These are phyloP conservation scores for Naematelia encephala DNA, from an alignment of 768 basidiomycete species.

Conservation along the genomic window DNA sequence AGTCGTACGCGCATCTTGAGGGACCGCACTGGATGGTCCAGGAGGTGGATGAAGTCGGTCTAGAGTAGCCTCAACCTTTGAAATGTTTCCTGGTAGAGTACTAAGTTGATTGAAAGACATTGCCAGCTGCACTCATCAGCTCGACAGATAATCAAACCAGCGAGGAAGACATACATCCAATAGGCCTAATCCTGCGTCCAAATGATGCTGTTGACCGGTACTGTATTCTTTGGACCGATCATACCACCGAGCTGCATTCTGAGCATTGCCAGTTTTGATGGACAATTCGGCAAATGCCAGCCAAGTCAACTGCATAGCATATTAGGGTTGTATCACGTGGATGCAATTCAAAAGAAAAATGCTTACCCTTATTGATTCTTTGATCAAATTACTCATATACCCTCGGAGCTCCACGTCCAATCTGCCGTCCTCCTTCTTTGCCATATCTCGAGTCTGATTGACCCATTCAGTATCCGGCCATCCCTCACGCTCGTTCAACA, in stretches of 20 bases:
- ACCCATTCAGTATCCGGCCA: slow-evolving; percentile 64
- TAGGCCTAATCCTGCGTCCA: slow-evolving; percentile 71
- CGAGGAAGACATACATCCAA: slow-evolving; percentile 48
- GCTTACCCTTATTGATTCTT: slow-evolving; percentile 88
- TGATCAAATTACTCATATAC: slow-evolving; percentile 95
- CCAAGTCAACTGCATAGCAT: slow-evolving; percentile 29
- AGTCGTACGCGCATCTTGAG: slow-evolving; percentile 30
- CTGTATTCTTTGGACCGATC: slow-evolving; percentile 92
- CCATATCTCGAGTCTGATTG: slow-evolving; percentile 64
- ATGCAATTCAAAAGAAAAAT: slow-evolving; percentile 28
- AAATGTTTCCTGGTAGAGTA: slow-evolving; percentile 77
- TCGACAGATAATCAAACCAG: neutral
- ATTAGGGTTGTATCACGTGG: neutral
- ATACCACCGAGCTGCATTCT: slow-evolving; percentile 70
- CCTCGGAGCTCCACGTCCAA: slow-evolving; percentile 92
- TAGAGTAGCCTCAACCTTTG: slow-evolving; percentile 89
- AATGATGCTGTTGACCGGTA: slow-evolving; percentile 82
- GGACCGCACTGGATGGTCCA: slow-evolving; percentile 5
- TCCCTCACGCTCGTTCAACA: slow-evolving; percentile 12
- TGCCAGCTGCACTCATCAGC: slow-evolving; percentile 12
- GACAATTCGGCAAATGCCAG: slow-evolving; percentile 81
- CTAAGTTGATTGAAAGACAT: slow-evolving; percentile 12
- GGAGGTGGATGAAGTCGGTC: slow-evolving; percentile 56
- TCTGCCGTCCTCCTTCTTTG: slow-evolving; percentile 70
- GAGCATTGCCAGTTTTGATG: slow-evolving; percentile 68